Percentiles rank a stretch among this genome's conserved stretches.
phyloP scores from a whole-genome alignment of 208 protist genomes.

The Strigomonas culicis region DNA sequence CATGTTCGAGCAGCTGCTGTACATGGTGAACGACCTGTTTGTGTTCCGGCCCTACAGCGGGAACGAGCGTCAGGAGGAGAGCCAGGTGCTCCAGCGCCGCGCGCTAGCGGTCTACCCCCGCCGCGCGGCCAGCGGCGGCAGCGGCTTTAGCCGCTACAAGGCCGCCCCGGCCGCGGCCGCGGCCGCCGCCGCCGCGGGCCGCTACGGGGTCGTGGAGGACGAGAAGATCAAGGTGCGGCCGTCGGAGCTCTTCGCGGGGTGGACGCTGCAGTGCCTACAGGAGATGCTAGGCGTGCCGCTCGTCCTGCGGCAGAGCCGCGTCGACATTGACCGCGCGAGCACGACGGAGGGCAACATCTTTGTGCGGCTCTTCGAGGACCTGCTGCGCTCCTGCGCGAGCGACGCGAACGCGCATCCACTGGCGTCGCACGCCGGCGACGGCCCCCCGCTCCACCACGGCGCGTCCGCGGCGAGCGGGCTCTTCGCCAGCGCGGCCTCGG shows the following conservation, averaged over 20 bases:
- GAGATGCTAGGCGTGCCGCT: conserved; percentile 38
- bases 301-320: conserved; percentile 22
- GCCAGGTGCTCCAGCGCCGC: conserved; percentile 32
- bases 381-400: not conserved
- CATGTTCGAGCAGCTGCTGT: conserved; percentile 39
- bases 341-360: not conserved
- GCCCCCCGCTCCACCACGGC: conserved; percentile 3
- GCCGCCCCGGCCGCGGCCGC: not conserved
- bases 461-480: not conserved
- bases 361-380: not conserved
- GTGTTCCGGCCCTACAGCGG: conserved; percentile 27
- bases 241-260: conserved; percentile 37
- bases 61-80: conserved; percentile 31
- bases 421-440: not conserved
- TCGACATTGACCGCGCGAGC: conserved; percentile 21
- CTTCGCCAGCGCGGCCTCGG: not conserved
- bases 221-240: conserved; percentile 28
- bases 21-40: conserved; percentile 35
- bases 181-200: not conserved
- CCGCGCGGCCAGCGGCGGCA: not conserved
- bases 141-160: not conserved
- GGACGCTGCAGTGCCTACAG: conserved; percentile 45
- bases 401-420: not conserved
- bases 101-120: conserved; percentile 21
- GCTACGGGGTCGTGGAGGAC: conserved; percentile 19